These are phyloP conservation scores for Aegilops sharonensis DNA, from an alignment of 176 grass and related monocot genomes.

Conservation along the genomic window DNA sequence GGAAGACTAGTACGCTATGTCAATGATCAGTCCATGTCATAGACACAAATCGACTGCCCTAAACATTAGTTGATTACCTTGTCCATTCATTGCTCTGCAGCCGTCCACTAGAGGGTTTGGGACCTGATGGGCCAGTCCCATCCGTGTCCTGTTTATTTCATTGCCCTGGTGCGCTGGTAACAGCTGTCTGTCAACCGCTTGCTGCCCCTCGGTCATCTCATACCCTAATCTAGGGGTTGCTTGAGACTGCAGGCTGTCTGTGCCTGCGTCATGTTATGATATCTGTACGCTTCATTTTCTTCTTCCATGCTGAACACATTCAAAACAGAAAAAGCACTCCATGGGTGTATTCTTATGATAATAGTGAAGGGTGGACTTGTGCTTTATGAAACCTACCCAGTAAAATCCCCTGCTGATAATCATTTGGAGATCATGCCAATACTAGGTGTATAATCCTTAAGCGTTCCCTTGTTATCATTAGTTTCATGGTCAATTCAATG, in stretches of 20 bases:
- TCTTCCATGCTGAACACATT: not conserved
- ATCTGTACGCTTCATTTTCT: not conserved
- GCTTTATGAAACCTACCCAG: not conserved
- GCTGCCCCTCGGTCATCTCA: not conserved
- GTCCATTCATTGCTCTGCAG: not conserved
- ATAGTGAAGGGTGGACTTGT: not conserved
- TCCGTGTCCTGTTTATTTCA: not conserved
- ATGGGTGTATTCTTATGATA: not conserved
- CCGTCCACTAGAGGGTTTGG: not conserved
- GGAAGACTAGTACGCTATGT: not conserved
- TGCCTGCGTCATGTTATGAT: not conserved
- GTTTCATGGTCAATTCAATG: not conserved
- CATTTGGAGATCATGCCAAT: conserved; percentile 3
- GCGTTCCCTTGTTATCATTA: not conserved
- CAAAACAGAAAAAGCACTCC: not conserved
- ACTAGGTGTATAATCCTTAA: not conserved
- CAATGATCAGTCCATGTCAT: not conserved
- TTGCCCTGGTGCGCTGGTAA: not conserved
- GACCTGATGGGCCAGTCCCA: not conserved
- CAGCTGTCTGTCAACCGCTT: not conserved
- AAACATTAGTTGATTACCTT: not conserved
- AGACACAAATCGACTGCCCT: no score
- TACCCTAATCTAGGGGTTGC: not conserved
- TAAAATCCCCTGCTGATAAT: not conserved
- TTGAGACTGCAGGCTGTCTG: no score